Evolutionary conservation across 768 basidiomycete species (phyloP), one percentile per base, ranked within the genome.

Genomic region (Tulasnella sp.): DNA sequence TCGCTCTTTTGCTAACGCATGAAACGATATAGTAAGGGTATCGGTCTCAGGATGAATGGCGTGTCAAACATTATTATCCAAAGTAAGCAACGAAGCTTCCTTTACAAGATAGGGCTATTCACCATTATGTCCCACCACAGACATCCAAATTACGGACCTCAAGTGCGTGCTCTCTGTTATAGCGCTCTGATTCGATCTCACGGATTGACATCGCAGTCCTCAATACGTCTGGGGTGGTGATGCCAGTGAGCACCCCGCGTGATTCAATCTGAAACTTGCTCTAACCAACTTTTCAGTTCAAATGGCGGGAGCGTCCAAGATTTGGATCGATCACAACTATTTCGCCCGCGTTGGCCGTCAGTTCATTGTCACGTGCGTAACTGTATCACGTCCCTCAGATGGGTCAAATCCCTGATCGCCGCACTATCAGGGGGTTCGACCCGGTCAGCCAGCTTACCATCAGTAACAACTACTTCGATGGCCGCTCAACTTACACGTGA

Each of bases 381-480:
- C 28, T 14, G 8, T 3, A 34, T 8, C 60, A 11, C 28, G 24
- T 69, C 24, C 34, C 8, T 69, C 34, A 37, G 12, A 69, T 34
- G 64, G 14, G 24, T 5, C 31, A 11, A 34, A 69, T 2, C 2
- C 28, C 34, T 54, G 3, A 3, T 54, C 22, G 20, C 50, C n/a
- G 22, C 28, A 34, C 64, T 54, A 54, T 14, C 28, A 69, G 64
- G 14, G 64, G 64, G 31, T 69, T 69, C 64, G 28, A 69, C 64
- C 64, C 64, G 12, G 34, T 31, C 64, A 69, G 24, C 28, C 28
- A 28, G 34, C 28, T 69, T 28, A 69, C 64, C 28, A 69, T 69
- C 24, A 69, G 64, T 18, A 69, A 69, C 64, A 69, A 69, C 28
- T 69, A 69, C 28, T 69, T 69, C 14, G 64, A 69, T 69, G 64